Base-by-base conservation (phyloP, 2,329 filamentous ascomycete species). In the Colletotrichum higginsianum region DNA sequence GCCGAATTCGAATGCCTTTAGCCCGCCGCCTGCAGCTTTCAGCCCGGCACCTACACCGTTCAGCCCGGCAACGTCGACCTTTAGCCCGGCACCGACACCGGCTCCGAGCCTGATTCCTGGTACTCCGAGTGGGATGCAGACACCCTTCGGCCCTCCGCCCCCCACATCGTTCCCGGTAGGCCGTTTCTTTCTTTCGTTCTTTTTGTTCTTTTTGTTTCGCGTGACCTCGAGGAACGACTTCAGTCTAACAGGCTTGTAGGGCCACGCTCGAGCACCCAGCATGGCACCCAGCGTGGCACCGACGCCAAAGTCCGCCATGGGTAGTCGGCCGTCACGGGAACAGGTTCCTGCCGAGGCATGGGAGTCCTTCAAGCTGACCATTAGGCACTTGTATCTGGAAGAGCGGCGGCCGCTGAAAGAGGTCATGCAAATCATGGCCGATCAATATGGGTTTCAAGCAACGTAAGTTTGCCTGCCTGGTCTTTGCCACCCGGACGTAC, bases 321-420 rank as follows among this genome's bases (percentile, higher is more conserved):
- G 79, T 69, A 77, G 76, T 74, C 79, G 82, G 60, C 79, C 80
- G 35, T 82, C 83, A 57, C 77, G 84, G 70, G 83, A 85, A 73
- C 82, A 84, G 75, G 83, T 85, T 61, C 83, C 84, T 72, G 82
- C 82, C 26, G 84, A 85, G 74, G 79, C 82, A 50, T 87, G 85
- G 85, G 85, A 87, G 74, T 79, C 82, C 38, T 82, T 84, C 69
- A 87, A 87, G 75, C 76, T 78, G 56, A 84, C 81, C 7, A 87
- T 87, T 57, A 81, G 83, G 52, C 76, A 79, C 12, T 71, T 87
- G 44, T 87, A 87, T 72, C 79, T 87, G 7, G 85, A 87, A 26
- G 84, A 87, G 73, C 81, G 86, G 61, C 84, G 83, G 49, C 85
- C 85, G 3, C 79, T 87, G n/a, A 87, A 87, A 74, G 85, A 87